These are phyloP conservation scores for Microthyrium microscopicum DNA, from an alignment of 2,329 filamentous ascomycete genomes.

Conservation along the genomic window DNA sequence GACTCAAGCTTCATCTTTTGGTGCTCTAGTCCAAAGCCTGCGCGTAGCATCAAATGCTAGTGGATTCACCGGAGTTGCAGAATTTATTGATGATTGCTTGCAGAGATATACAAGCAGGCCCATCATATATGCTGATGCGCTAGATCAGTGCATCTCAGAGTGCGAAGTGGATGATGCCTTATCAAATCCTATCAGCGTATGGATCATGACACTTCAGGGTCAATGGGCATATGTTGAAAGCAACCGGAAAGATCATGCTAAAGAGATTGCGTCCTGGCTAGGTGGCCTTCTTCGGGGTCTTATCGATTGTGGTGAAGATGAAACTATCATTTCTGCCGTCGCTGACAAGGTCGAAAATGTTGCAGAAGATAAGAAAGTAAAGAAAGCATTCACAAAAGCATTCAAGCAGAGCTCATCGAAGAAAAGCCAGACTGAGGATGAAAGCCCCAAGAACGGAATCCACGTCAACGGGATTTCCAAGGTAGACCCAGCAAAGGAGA, in stretches of 20 bases:
- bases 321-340: slow-evolving; percentile 11
- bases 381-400: slow-evolving; percentile 18
- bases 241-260: slow-evolving; percentile 11
- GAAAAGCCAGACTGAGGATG: slow-evolving; percentile 14
- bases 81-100: slow-evolving; percentile 70
- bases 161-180: slow-evolving; percentile 19
- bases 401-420: slow-evolving; percentile 16
- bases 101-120: slow-evolving; percentile 58
- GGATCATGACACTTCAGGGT: slow-evolving; percentile 12
- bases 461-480: too few species aligned
- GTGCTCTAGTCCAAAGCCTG: slow-evolving; percentile 31
- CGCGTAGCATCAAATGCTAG: slow-evolving; percentile 18
- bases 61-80: slow-evolving; percentile 14
- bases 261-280: slow-evolving; percentile 19
- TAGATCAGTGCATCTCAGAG: slow-evolving; percentile 33
- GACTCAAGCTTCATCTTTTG: slow-evolving; percentile 21
- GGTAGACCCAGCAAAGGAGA: slow-evolving; percentile 9
- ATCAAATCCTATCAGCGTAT: slow-evolving; percentile 9
- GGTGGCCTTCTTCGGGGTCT: slow-evolving; percentile 19
- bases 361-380: slow-evolving; percentile 14
- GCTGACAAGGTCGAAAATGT: slow-evolving; percentile 1
- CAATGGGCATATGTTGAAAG: slow-evolving; percentile 26
- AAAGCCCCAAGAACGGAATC: too few species aligned
- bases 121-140: slow-evolving; percentile 65
- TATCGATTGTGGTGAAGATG: slow-evolving; percentile 21